These are phyloP conservation scores for Telopea speciosissima DNA, from an alignment of 177 flowering plant species.

Conservation along the genomic window DNA sequence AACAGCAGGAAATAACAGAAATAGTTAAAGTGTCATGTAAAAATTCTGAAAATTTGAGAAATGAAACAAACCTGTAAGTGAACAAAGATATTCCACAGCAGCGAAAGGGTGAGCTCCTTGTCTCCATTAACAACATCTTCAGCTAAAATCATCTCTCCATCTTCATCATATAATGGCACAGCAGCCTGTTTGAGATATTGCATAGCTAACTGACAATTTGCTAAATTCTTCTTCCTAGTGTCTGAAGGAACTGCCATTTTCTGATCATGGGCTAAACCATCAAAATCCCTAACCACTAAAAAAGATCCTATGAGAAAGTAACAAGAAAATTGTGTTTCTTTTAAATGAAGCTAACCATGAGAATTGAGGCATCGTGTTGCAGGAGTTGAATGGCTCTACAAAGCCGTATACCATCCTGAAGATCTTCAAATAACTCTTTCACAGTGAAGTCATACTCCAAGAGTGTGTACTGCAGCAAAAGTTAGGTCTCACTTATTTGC, in stretches of 20 bases:
- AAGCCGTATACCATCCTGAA: constrained; percentile 84
- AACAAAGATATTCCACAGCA: constrained; percentile 91
- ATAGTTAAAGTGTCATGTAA: neutral
- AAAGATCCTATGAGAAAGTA: neutral
- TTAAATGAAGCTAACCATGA: constrained; percentile 41
- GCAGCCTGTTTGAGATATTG: constrained; percentile 67
- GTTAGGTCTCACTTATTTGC: neutral
- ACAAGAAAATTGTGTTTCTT: neutral
- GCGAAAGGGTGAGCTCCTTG: constrained; percentile 61
- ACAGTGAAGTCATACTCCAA: constrained; percentile 70
- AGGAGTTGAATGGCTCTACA: constrained; percentile 82
- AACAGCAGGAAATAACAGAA: neutral
- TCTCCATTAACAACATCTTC: constrained; percentile 84
- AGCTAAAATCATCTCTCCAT: constrained; percentile 47
- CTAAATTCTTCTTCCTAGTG: constrained; percentile 55
- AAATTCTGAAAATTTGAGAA: neutral
- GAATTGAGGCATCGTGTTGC: constrained; percentile 63
- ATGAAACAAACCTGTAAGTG: constrained; percentile 66
- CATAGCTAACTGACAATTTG: constrained; percentile 64
- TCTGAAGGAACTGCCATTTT: constrained; percentile 81
- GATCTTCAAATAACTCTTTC: constrained; percentile 65
- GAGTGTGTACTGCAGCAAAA: constrained; percentile 52
- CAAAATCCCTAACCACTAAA: constrained; percentile 2
- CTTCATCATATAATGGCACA: constrained; percentile 66
- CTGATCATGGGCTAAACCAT: constrained; percentile 35